Conservation (phyloP, 352 stramenopile species). For the Phytophthora hybrid region DNA sequence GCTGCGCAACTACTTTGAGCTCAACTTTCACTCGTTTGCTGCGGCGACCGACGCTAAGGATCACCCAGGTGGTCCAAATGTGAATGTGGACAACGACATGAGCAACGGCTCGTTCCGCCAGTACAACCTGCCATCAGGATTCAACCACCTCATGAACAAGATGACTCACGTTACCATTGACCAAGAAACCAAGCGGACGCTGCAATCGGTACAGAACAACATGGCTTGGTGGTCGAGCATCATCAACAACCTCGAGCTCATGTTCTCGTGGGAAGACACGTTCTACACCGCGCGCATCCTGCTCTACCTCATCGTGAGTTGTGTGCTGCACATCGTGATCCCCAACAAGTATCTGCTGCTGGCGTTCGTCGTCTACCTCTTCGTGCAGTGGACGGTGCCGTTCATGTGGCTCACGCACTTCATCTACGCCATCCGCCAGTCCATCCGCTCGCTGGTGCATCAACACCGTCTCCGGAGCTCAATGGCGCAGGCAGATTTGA, state of each 20-base stretch:
- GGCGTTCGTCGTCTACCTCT: slow-evolving; percentile 80
- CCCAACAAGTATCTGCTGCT: slow-evolving; percentile 89
- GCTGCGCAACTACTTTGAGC: slow-evolving; percentile 86
- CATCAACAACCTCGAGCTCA: slow-evolving; percentile 86
- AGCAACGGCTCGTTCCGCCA: slow-evolving; percentile 69
- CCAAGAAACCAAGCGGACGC: slow-evolving; percentile 80
- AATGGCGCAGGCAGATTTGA: slow-evolving; percentile 69
- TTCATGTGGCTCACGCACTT: slow-evolving; percentile 78
- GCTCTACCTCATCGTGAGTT: slow-evolving; percentile 86
- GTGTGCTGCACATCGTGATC: slow-evolving; percentile 85
- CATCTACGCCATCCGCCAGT: slow-evolving; percentile 72
- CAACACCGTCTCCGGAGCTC: slow-evolving; percentile 78
- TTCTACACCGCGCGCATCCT: slow-evolving; percentile 87
- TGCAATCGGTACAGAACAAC: slow-evolving; percentile 90
- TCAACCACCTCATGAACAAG: slow-evolving; percentile 91
- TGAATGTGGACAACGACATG: slow-evolving; percentile 42
- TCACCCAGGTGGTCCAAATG: slow-evolving; percentile 17
- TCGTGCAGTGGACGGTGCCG: slow-evolving; percentile 82
- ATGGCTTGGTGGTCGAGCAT: slow-evolving; percentile 90
- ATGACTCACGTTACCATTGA: slow-evolving; percentile 90
- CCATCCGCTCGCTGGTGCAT: slow-evolving; percentile 71
- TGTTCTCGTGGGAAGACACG: slow-evolving; percentile 90
- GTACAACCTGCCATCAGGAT: slow-evolving; percentile 84
- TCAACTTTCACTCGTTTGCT: slow-evolving; percentile 85
- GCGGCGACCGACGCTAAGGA: slow-evolving; percentile 60